Base-by-base conservation (phyloP, 495 filamentous ascomycete genomes). In the Lasiosphaeris hirsuta region DNA sequence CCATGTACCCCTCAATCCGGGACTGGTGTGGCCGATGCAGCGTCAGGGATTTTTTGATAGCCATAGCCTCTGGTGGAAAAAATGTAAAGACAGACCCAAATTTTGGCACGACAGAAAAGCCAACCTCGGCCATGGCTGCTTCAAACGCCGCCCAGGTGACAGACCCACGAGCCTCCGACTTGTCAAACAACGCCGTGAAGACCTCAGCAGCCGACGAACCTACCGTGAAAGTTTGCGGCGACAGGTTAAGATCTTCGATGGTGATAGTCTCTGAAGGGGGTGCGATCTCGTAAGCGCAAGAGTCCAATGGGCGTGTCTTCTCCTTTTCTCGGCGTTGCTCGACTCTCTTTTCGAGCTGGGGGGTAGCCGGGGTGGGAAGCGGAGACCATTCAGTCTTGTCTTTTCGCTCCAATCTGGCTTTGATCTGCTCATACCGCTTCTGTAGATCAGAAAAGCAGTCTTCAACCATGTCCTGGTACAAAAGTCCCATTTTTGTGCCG, bases 391-490 rank as follows among this genome's bases (percentile, higher is more conserved):
- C 63, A 9, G 44, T 23, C 10, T 46, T 58, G 1, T n/a, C 50
- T 0, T 37, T 56, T 4, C 18, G 23, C 1, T 39, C 47, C 15
- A 53, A 13, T 47, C 58, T 64, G 6, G 40, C 61, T 34, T 64
- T 64, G 15, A 50, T 44, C 30, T 57, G 53, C 56, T 65, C 23
- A 6, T 40, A 53, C 30, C 59, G 56, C 0, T 39, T 54, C 6
- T 70, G 44, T 4, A 76, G 47, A 10, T 64, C 50, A 35, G 56
- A n/a, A 0, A 73, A 10, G 36, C 64, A 73, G 8, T 71, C 66
- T 4, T 69, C 49, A 7, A 72, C 53, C 9, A 71, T 39, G 44
- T 73, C 62, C 34, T 71, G 56, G 50, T 77, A 77, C 8, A 75
- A 59, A 19, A 64, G 61, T 6, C 66, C 64, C 35, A 77, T 48